These are phyloP conservation scores for Acacia crassicarpa DNA, from an alignment of 306 rosid species.

Conservation along the genomic window DNA sequence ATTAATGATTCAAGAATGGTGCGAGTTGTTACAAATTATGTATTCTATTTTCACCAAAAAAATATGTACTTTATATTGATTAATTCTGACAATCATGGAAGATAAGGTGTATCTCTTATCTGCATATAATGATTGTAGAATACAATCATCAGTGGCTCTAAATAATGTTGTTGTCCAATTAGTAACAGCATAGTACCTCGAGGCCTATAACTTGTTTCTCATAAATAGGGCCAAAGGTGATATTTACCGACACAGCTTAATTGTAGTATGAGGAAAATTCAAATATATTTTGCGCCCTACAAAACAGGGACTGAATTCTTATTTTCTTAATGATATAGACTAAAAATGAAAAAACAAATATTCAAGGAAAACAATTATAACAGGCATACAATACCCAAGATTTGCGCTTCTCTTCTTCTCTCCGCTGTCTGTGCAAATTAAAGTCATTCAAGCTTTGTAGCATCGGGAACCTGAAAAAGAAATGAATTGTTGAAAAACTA, in stretches of 20 bases:
- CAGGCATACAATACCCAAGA: constrained; percentile 58
- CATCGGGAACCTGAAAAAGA: constrained; percentile 59
- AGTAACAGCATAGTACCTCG: neutral
- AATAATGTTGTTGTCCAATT: neutral
- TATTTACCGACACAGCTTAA: neutral
- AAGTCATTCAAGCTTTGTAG: constrained; percentile 65
- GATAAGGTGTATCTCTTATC: neutral
- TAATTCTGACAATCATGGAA: neutral
- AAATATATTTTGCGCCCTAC: constrained; percentile 7
- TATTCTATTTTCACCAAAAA: no score
- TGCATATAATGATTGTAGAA: neutral
- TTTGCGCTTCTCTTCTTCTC: constrained; percentile 86
- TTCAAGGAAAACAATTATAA: neutral
- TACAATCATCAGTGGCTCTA: neutral
- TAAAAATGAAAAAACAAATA: neutral
- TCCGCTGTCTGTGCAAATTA: constrained; percentile 48
- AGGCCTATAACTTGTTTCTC: neutral
- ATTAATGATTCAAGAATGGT: no score
- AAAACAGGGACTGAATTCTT: neutral
- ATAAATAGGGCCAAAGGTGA: neutral
- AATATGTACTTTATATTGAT: neutral
- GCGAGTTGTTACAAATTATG: neutral
- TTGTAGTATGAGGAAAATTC: neutral
- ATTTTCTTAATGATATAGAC: constrained; percentile 10
- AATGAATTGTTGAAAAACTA: constrained; percentile 19